Evolutionary conservation across 1,139 yeast genomes (phyloP), one percentile per base, ranked within the genome.

Genomic region (Kodamaea alishanica): DNA sequence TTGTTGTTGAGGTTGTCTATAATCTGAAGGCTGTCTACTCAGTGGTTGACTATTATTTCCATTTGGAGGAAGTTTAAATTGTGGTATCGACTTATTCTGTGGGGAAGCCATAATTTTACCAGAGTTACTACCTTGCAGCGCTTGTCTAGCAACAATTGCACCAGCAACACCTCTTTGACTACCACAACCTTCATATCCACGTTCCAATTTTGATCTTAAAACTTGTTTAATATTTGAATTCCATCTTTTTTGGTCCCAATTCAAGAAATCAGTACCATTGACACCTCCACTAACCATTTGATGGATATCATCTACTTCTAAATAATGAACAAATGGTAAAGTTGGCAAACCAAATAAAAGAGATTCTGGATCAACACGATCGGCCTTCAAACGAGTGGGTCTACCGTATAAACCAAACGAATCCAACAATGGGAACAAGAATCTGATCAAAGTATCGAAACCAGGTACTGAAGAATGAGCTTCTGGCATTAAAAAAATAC

Each of bases 401-500:
- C 98, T 77, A 27, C 98, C 98, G 55, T 92, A 92, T 33, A 92
- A 71, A 32, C 82, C 82, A 64, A 89, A 92, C 1, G 95, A 77
- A 56, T 92, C 96, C 64, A 88, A 70, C 22, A 87, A 67, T 0
- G 97, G 97, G 5, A 92, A 73, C 52, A 92, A 65, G 56, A 88
- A 89, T 47, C 97, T 71, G 43, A 92, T 90, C 52, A 90, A 73
- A 1, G 97, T 90, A 60, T 92, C 97, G 60, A 83, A 90, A 6
- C 97, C 97, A 1, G 94, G 94, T 30, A 92, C 96, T 8, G 96
- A 82, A 28, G 90, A 83, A 60, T 89, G 97, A 53, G 77, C 84
- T 57, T 92, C 97, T 5, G 97, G 97, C 97, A 92, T 90, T 48
- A 92, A 66, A 56, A 90, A 90, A 28, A 92, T 79, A n/a, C 89